phyloP scores from a whole-genome alignment of 2,329 filamentous ascomycete genomes.

The Penicillium thymicola region DNA sequence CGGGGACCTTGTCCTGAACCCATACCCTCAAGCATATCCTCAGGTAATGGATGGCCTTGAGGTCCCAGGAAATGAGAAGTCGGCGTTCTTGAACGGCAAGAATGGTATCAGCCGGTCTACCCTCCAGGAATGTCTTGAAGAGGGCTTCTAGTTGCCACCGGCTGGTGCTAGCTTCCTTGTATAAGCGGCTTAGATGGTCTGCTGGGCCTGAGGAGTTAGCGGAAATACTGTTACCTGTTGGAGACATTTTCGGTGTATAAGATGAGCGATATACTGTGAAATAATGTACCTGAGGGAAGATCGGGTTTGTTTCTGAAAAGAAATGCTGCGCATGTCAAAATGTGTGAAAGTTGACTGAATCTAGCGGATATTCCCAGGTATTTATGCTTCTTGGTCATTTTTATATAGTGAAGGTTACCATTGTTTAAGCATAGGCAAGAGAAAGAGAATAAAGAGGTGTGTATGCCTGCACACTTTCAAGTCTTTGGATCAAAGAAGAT shows the following conservation, averaged over 20 bases:
- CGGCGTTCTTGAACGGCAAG: neutral
- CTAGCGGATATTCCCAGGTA: neutral
- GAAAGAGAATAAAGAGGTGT: neutral
- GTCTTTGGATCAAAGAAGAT: neutral
- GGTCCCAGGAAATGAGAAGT: conserved; percentile 4
- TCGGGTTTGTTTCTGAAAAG: neutral
- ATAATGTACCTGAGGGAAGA: neutral
- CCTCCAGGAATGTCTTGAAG: neutral
- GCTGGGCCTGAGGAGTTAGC: neutral
- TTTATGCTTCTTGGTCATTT: neutral
- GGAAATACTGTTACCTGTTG: neutral
- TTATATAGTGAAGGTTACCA: neutral
- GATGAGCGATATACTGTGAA: neutral
- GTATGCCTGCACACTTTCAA: neutral
- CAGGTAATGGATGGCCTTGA: neutral
- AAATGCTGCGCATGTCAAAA: neutral
- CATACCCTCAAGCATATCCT: neutral
- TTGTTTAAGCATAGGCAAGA: neutral
- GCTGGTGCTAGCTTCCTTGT: neutral
- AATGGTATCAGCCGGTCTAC: neutral
- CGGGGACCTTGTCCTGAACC: neutral
- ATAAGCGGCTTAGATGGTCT: neutral
- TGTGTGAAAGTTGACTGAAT: neutral
- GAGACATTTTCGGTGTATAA: neutral
- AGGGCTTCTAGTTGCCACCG: neutral